phyloP scores from a whole-genome alignment of 1,139 yeast genomes.

The Casaregolazyma lundiana region DNA sequence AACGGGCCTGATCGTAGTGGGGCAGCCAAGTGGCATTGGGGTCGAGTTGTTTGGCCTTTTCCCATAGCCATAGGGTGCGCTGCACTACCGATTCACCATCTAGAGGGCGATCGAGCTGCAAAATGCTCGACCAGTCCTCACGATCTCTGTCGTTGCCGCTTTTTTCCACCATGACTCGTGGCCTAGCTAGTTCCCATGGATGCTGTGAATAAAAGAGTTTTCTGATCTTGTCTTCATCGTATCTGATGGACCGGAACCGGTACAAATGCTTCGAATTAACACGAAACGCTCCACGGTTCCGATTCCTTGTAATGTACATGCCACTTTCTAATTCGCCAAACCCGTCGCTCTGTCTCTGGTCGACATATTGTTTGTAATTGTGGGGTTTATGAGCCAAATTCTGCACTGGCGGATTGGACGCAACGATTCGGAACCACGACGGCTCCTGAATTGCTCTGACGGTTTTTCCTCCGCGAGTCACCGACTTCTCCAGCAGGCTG shows the following conservation, averaged over 20 bases:
- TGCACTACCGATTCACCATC: slow-evolving; percentile 96
- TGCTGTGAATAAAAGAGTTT: slow-evolving; percentile 82
- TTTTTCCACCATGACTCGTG: slow-evolving; percentile 80
- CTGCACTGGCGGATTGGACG: slow-evolving; percentile 69
- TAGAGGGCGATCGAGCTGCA: slow-evolving; percentile 65
- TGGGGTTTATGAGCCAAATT: slow-evolving; percentile 49
- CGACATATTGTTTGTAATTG: slow-evolving; percentile 35
- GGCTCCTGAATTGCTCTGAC: slow-evolving; percentile 60
- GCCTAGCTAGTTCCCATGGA: slow-evolving; percentile 97
- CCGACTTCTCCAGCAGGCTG: slow-evolving; percentile 22
- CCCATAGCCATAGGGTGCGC: slow-evolving; percentile 70
- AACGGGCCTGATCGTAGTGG: slow-evolving; percentile 83
- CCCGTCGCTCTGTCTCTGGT: slow-evolving; percentile 17
- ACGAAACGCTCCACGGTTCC: slow-evolving; percentile 18
- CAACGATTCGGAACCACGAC: slow-evolving; percentile 82
- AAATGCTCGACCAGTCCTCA: slow-evolving; percentile 73
- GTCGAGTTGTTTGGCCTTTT: slow-evolving; percentile 34
- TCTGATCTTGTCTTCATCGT: slow-evolving; percentile 80
- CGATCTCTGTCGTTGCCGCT: slow-evolving; percentile 49
- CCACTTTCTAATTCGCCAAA: slow-evolving; percentile 21
- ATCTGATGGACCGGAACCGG: slow-evolving; percentile 59
- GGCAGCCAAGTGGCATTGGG: slow-evolving; percentile 42
- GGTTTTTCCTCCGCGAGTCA: slow-evolving; percentile 16
- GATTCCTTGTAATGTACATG: slow-evolving; percentile 49
- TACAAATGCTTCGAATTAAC: slow-evolving; percentile 39